Evolutionary conservation across 2,329 filamentous ascomycete genomes (phyloP).

Genomic region (Paecilomyces formosus): DNA sequence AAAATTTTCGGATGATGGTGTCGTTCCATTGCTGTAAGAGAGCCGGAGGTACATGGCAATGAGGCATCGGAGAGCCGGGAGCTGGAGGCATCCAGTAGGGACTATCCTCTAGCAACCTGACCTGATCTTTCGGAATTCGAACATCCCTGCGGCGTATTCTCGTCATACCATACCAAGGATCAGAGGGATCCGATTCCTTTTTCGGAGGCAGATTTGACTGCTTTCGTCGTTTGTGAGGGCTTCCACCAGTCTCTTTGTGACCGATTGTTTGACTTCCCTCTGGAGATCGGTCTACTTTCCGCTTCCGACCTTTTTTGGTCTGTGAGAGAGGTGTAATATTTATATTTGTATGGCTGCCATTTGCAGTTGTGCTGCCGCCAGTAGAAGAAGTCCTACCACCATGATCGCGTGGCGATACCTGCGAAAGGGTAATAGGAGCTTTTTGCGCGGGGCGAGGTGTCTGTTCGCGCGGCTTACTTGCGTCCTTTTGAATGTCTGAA

Average conservation of each 20-base stretch:
- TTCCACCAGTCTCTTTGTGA: neutral
- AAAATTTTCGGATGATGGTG: constrained; percentile 10
- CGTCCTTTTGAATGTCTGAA: neutral
- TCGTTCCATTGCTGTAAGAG: constrained; percentile 31
- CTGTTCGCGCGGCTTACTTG: neutral
- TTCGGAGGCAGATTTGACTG: constrained; percentile 5
- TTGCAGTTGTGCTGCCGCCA: neutral
- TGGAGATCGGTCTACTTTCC: neutral
- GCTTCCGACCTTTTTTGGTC: neutral
- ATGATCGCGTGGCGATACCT: neutral
- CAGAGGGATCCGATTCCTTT: constrained; percentile 1
- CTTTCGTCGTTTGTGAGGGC: neutral
- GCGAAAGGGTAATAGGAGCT: neutral
- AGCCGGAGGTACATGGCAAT: constrained; percentile 26
- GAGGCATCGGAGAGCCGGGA: constrained; percentile 16
- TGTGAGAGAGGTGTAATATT: neutral
- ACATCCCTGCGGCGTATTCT: constrained; percentile 37
- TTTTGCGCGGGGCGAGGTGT: neutral
- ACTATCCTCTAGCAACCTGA: constrained; percentile 38
- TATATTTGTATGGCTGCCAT: neutral
- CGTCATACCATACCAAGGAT: constrained; percentile 25
- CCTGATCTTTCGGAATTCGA: constrained; percentile 44
- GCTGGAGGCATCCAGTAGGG: constrained; percentile 34
- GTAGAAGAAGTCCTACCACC: neutral
- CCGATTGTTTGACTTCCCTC: neutral